A percentile compares a stretch with the other conserved stretches of the same genome.
Conservation (phyloP, 352 stramenopile species). For the Phytophthora brassicae region DNA sequence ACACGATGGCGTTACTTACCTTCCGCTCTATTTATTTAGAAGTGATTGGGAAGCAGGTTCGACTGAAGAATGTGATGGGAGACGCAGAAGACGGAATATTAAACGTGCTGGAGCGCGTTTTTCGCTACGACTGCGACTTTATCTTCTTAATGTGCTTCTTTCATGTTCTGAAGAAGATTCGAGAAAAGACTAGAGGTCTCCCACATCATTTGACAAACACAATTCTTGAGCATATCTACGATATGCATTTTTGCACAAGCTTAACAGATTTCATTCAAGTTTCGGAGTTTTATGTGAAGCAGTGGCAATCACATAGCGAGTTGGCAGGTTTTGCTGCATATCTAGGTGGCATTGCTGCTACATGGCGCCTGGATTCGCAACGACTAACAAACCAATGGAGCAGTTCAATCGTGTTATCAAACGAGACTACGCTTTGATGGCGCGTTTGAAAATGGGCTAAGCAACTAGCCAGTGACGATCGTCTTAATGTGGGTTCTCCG, state of each 20-base stretch:
- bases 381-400: constrained; percentile 1
- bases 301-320: neutral
- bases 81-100: constrained; percentile 17
- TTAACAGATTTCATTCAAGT: neutral
- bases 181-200: constrained; percentile 1
- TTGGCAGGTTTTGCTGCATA: constrained; percentile 8
- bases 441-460: constrained; percentile 12
- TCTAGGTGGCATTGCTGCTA: constrained; percentile 21
- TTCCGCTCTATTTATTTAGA: neutral
- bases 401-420: constrained; percentile 25
- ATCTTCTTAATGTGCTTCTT: constrained; percentile 30
- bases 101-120: constrained; percentile 12
- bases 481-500: neutral
- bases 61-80: constrained; percentile 10
- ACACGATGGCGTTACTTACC: neutral
- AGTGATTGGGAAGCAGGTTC: neutral
- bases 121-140: neutral
- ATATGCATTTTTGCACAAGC: constrained; percentile 19
- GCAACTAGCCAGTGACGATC: neutral
- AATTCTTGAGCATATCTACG: constrained; percentile 18
- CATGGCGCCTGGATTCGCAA: constrained; percentile 8
- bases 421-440: constrained; percentile 12
- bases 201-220: too few species aligned
- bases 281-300: neutral
- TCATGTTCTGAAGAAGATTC: constrained; percentile 16